Evolutionary conservation across 2,329 filamentous ascomycete genomes (phyloP).

Genomic region (Trichocomaceae sp.): DNA sequence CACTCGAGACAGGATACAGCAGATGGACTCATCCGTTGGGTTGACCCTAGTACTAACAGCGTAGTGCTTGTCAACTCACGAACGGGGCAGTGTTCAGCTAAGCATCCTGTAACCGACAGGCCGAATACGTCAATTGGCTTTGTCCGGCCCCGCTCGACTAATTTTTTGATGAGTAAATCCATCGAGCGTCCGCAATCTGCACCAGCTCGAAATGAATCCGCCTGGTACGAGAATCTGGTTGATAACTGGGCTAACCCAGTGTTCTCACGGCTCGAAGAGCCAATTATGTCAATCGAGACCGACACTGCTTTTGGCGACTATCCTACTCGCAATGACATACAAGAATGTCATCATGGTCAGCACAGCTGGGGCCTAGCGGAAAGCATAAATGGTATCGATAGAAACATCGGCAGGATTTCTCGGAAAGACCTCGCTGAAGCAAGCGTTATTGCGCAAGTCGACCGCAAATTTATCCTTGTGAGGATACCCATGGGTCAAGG

Average conservation of each 20-base stretch:
- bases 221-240: slow-evolving; percentile 58
- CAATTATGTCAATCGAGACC: slow-evolving; percentile 35
- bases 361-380: not conserved
- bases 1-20: not conserved
- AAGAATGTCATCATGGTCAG: not conserved
- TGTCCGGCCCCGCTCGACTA: slow-evolving; percentile 16
- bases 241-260: slow-evolving; percentile 68
- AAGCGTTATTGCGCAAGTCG: slow-evolving; percentile 71
- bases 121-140: slow-evolving; percentile 11
- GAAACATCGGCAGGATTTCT: slow-evolving; percentile 46
- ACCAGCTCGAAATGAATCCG: slow-evolving; percentile 14
- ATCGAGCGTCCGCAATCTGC: slow-evolving; percentile 18
- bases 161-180: slow-evolving; percentile 10
- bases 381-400: slow-evolving; percentile 13
- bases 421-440: slow-evolving; percentile 55
- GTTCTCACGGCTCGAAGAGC: slow-evolving; percentile 51
- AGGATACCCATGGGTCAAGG: slow-evolving; percentile 42
- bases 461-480: slow-evolving; percentile 79
- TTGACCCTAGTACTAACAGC: slow-evolving; percentile 50
- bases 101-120: slow-evolving; percentile 14
- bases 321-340: not conserved
- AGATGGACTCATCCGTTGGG: slow-evolving; percentile 46
- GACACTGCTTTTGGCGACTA: slow-evolving; percentile 7
- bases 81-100: slow-evolving; percentile 28
- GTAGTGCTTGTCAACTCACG: slow-evolving; percentile 28